phyloP scores from a whole-genome alignment of 805 yeast species.

The Isabelozyma rhagii region DNA sequence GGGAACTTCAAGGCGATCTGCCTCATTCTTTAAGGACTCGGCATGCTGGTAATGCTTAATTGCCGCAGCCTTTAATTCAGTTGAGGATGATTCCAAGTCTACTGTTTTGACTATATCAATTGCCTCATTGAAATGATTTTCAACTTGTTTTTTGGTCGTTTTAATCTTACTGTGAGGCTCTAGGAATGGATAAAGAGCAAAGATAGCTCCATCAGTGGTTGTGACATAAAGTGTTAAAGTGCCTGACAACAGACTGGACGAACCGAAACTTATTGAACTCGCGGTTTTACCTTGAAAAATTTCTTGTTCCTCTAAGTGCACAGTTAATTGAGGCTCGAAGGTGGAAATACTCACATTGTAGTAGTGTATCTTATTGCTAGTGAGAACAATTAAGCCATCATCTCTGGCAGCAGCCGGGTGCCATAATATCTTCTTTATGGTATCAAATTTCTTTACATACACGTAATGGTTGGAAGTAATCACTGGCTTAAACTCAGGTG shows the following conservation, averaged over 20 bases:
- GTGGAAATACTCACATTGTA: constrained; percentile 18
- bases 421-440: constrained; percentile 23
- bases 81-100: not conserved
- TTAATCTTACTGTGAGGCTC: constrained; percentile 11
- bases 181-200: constrained; percentile 27
- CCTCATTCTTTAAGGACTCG: not conserved
- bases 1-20: not conserved
- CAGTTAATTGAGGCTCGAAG: constrained; percentile 12
- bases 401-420: constrained; percentile 17
- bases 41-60: not conserved
- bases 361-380: constrained; percentile 12
- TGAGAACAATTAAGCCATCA: constrained; percentile 21
- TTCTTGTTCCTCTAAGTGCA: constrained; percentile 10
- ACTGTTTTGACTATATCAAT: not conserved
- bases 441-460: not conserved
- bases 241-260: constrained; percentile 18
- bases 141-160: constrained; percentile 11
- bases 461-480: not conserved
- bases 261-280: constrained; percentile 28
- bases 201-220: constrained; percentile 15
- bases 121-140: constrained; percentile 10
- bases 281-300: constrained; percentile 11
- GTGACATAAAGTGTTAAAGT: constrained; percentile 27
- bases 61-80: not conserved
- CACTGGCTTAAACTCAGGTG: not conserved